phyloP scores from a whole-genome alignment of 2,329 filamentous ascomycete species.

The Dactylellina haptotyla region DNA sequence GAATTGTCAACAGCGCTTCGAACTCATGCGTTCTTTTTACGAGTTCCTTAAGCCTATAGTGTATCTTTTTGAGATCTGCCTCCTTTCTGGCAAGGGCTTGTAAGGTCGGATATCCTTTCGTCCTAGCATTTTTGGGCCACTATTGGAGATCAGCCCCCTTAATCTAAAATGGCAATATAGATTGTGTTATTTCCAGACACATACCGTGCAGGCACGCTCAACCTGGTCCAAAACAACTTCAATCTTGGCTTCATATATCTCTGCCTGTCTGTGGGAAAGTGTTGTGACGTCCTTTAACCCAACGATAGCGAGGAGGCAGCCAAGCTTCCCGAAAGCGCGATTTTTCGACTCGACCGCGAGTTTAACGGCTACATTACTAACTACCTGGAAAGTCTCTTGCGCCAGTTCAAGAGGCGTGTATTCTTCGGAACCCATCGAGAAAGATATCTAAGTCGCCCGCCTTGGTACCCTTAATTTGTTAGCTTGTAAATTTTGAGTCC shows the following conservation, averaged over 20 bases:
- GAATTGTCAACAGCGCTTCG: conserved; percentile 20
- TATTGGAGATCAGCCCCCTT: neutral
- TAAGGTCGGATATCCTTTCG: conserved; percentile 22
- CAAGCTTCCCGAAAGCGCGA: conserved; percentile 35
- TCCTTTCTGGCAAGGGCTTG: neutral
- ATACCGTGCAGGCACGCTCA: conserved; percentile 41
- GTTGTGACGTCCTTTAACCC: conserved; percentile 25
- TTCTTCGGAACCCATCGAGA: conserved; percentile 8
- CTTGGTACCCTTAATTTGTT: neutral
- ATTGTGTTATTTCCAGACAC: neutral
- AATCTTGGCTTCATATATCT: conserved; percentile 27
- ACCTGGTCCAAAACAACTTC: conserved; percentile 12
- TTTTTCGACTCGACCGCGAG: conserved; percentile 31
- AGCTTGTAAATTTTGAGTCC: too few relatives aligned
- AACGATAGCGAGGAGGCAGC: conserved; percentile 12
- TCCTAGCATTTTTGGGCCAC: conserved; percentile 22
- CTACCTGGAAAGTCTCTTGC: conserved; percentile 29
- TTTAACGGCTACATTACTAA: conserved; percentile 19
- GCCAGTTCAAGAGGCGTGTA: conserved; percentile 29
- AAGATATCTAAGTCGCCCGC: neutral
- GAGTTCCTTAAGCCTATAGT: conserved; percentile 30
- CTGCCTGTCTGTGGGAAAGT: conserved; percentile 25
- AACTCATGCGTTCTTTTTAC: conserved; percentile 11
- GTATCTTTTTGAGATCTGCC: neutral
- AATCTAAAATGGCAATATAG: neutral